phyloP scores from a whole-genome alignment of 345 rosid species.

The Hibiscus tridactylites region DNA sequence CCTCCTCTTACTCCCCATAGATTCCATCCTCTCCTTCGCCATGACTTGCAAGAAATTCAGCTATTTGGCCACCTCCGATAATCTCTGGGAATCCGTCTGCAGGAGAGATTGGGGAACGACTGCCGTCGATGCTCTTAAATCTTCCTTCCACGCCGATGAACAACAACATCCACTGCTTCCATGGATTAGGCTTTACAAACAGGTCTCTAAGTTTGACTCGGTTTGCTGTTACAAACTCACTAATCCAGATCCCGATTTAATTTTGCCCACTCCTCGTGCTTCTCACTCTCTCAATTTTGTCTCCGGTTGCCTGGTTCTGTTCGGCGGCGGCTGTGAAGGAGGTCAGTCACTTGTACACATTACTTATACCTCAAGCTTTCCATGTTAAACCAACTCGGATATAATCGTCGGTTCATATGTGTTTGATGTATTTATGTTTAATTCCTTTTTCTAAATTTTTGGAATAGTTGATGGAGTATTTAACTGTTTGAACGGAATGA shows the following conservation, averaged over 20 bases:
- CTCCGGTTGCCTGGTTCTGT: slow-evolving; percentile 72
- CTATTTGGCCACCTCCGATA: slow-evolving; percentile 41
- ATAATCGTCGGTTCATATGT: too few relatives aligned
- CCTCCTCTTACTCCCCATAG: slow-evolving; percentile 73
- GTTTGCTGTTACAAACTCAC: slow-evolving; percentile 48
- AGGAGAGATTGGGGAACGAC: slow-evolving; percentile 65
- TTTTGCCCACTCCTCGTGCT: slow-evolving; percentile 68
- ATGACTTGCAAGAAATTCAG: slow-evolving; percentile 63
- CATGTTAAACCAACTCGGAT: too few relatives aligned
- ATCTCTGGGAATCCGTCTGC: slow-evolving; percentile 74
- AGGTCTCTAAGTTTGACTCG: slow-evolving; percentile 50
- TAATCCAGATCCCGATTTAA: slow-evolving; percentile 28
- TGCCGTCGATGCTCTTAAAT: slow-evolving; percentile 51
- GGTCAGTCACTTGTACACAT: slow-evolving; percentile 31
- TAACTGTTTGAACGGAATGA: too few relatives aligned
- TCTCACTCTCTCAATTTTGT: slow-evolving; percentile 93
- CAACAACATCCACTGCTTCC: slow-evolving; percentile 20
- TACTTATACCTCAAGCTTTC: too few relatives aligned
- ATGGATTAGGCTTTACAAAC: slow-evolving; percentile 65
- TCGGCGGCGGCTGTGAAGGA: slow-evolving; percentile 97
- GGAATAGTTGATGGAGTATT: too few relatives aligned
- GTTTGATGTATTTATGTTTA: too few relatives aligned
- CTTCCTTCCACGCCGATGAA: slow-evolving; percentile 14
- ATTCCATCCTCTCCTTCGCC: slow-evolving; percentile 62
- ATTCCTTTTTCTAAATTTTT: too few relatives aligned